Base-by-base conservation (phyloP, 1,284 basidiomycete genomes). In the Ceratorhiza oryzae-sativae region DNA sequence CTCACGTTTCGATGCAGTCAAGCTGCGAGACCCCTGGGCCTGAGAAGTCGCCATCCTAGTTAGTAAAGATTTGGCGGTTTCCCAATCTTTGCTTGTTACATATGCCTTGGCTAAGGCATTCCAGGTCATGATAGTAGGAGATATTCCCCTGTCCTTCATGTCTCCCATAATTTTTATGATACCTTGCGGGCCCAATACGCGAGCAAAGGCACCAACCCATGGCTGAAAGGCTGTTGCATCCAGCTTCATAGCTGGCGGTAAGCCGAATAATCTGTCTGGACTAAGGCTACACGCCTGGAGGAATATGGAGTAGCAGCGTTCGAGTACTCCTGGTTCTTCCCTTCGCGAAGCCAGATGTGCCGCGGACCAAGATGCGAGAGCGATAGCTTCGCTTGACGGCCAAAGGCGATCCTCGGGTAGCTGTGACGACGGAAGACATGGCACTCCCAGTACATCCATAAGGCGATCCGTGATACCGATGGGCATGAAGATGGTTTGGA, bases 201-300 rank as follows among this genome's bases (percentile, higher is more conserved):
- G 48, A 36, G 62, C 62, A n/a, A 65, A 65, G 13, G 62, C 48
- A 34, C 62, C 62, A 20, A 65, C 49, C 62, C 62, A 65, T n/a
- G 62, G 62, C 48, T 65, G 62, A 25, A 65, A 65, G 12, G 62
- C 62, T n/a, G 62, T 23, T 39, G 62, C 62, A 27, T 65, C 62
- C 13, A 48, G 62, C 13, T 15, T 4, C 62, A 65, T 65, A 20
- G 48, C 48, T 34, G 62, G 62, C 1, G 62, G 62, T 12, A 65
- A 27, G 18, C 39, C 10, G 34, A 65, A 65, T 18, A 65, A 39
- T 18, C 6, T 25, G 48, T 36, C 53, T 34, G 62, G 36, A 1
- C 23, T n/a, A 20, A 48, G 62, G 27, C 41, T 51, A 20, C 62
- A 65, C 23, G 46, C 46, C 32, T 65, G 1, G 1, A 65, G 30